Evolutionary conservation across 768 basidiomycete genomes (phyloP).

Genomic region (Leccinum broughii): DNA sequence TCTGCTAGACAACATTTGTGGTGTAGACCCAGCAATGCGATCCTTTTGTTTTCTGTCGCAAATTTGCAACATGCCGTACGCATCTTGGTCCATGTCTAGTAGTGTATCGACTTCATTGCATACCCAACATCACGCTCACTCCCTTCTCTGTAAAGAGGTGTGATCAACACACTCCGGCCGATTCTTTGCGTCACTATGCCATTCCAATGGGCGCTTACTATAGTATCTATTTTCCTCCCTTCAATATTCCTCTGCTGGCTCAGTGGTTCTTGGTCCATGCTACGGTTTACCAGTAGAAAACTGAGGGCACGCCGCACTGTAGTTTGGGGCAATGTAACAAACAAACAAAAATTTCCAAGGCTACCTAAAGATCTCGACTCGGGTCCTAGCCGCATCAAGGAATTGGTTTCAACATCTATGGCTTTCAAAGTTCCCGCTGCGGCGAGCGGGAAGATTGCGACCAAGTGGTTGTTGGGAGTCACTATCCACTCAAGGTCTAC

Average conservation of each 20-base stretch:
- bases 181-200: not conserved
- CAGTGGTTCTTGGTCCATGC: not conserved
- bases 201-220: not conserved
- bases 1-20: not conserved
- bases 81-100: not conserved
- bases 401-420: too few species aligned
- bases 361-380: not conserved
- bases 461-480: too few species aligned
- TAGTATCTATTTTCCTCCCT: not conserved
- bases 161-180: not conserved
- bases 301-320: not conserved
- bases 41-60: not conserved
- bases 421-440: too few species aligned
- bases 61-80: conserved; percentile 1
- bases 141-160: not conserved
- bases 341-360: not conserved
- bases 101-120: not conserved
- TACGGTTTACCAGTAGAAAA: not conserved
- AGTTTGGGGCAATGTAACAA: not conserved
- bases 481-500: too few species aligned
- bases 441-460: too few species aligned
- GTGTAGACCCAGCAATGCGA: not conserved
- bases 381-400: too few species aligned
- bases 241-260: not conserved
- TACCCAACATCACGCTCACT: not conserved